Percentiles rank a stretch among this genome's conserved stretches.
These are phyloP conservation scores for Metarhizium album DNA, from an alignment of 2,329 filamentous ascomycete species.

Conservation along the genomic window DNA sequence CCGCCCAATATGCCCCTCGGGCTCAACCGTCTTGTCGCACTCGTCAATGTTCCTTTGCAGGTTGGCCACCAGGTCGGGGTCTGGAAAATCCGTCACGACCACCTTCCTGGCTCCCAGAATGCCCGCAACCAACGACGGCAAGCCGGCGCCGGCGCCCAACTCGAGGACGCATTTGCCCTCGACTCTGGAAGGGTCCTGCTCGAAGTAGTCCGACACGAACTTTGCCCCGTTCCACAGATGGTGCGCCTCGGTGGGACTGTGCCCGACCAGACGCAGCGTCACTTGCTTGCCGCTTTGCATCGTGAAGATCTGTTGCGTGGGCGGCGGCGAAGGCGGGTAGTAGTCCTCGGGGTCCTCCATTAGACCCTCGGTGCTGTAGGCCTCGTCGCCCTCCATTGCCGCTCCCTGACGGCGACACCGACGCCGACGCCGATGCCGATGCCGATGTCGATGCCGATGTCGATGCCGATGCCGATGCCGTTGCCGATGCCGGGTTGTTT, in stretches of 20 bases:
- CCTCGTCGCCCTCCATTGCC: constrained; percentile 18
- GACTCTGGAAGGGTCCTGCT: constrained; percentile 56
- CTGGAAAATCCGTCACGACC: constrained; percentile 83
- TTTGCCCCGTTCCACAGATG: constrained; percentile 85
- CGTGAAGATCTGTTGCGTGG: constrained; percentile 62
- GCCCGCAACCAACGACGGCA: constrained; percentile 70
- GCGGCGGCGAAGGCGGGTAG: constrained; percentile 65
- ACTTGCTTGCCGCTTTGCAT: constrained; percentile 56
- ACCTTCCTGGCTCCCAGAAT: constrained; percentile 58
- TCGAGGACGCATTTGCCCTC: constrained; percentile 64
- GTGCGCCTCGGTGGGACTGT: constrained; percentile 83
- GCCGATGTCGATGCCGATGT: too few relatives aligned
- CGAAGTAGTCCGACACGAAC: constrained; percentile 67
- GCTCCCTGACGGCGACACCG: not conserved
- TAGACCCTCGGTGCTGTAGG: constrained; percentile 36
- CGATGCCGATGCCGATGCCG: too few relatives aligned
- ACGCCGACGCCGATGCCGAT: too few relatives aligned
- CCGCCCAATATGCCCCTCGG: constrained; percentile 19
- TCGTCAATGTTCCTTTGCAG: constrained; percentile 64
- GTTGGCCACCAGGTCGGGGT: constrained; percentile 70
- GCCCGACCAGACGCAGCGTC: constrained; percentile 69
- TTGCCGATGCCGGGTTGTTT: too few relatives aligned
- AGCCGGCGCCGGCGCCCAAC: constrained; percentile 77
- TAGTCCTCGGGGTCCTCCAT: constrained; percentile 76
- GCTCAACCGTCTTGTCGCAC: constrained; percentile 30